Conservation (phyloP, 2,329 filamentous ascomycete genomes). For the Claviceps sp. region DNA sequence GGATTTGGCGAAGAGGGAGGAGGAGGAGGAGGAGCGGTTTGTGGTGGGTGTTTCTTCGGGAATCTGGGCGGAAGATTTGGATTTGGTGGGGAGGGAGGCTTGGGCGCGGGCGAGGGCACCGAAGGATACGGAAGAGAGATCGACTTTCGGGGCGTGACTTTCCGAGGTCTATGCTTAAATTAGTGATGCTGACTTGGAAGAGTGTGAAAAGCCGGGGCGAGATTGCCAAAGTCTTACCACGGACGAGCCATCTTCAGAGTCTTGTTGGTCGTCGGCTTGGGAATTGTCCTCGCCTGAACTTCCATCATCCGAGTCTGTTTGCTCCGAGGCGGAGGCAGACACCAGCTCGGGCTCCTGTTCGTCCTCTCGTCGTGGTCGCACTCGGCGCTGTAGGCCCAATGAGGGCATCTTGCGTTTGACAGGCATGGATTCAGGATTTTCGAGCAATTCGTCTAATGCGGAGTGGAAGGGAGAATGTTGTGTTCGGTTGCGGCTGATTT, state of each 20-base stretch:
- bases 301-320: slow-evolving; percentile 16
- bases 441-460: neutral
- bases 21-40: neutral
- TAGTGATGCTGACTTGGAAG: slow-evolving; percentile 7
- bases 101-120: slow-evolving; percentile 83
- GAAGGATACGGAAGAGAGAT: slow-evolving; percentile 59
- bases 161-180: slow-evolving; percentile 8
- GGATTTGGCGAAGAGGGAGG: neutral
- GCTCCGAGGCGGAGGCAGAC: slow-evolving; percentile 13
- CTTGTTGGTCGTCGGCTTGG: slow-evolving; percentile 19
- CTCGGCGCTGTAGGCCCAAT: slow-evolving; percentile 26
- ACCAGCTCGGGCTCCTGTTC: slow-evolving; percentile 25
- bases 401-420: slow-evolving; percentile 26
- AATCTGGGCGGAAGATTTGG: neutral
- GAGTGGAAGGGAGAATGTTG: neutral
- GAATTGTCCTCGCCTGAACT: slow-evolving; percentile 13
- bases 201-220: neutral
- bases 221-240: slow-evolving; percentile 12
- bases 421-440: slow-evolving; percentile 13
- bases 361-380: slow-evolving; percentile 30
- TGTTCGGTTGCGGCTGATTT: neutral
- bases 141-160: slow-evolving; percentile 20
- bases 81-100: slow-evolving; percentile 40
- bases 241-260: slow-evolving; percentile 14
- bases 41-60: neutral